A percentile compares a stretch with the other conserved stretches of the same genome.
phyloP scores from a whole-genome alignment of 306 rosid species.

The Senna siamea region DNA sequence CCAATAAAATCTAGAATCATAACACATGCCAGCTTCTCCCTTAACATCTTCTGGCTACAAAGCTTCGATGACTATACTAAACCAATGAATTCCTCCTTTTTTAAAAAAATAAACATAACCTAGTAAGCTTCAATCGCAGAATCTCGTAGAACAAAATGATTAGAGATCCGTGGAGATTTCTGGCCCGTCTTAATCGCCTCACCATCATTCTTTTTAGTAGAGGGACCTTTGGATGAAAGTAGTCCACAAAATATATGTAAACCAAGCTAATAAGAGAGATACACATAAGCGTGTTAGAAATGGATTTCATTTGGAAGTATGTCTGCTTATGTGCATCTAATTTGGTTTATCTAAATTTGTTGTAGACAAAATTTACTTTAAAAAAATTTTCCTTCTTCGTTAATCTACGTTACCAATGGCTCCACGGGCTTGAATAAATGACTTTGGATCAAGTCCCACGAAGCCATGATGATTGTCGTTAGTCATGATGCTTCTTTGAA shows the following conservation, averaged over 20 bases:
- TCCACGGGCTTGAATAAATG: constrained; percentile 31
- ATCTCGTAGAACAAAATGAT: constrained; percentile 4
- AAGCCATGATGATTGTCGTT: constrained; percentile 27
- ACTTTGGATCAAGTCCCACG: constrained; percentile 36
- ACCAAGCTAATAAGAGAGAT: background rate
- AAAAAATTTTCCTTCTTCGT: background rate
- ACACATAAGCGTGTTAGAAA: background rate
- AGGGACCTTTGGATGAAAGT: background rate
- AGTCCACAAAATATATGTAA: background rate
- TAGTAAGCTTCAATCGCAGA: constrained; percentile 34
- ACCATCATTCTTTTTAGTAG: constrained; percentile 15
- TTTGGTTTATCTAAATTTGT: background rate
- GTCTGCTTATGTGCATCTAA: background rate
- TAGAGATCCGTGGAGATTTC: background rate
- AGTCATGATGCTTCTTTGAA: constrained; percentile 30
- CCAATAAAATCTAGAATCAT: constrained; percentile 26
- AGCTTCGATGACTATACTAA: constrained; percentile 38
- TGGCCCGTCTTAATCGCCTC: constrained; percentile 24
- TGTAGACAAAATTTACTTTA: background rate
- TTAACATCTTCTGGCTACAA: constrained; percentile 42
- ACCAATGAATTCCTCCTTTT: constrained; percentile 38
- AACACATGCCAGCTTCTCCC: constrained; percentile 20
- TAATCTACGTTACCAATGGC: constrained; percentile 40
- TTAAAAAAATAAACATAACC: constrained; percentile 23
- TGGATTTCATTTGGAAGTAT: background rate